Evolutionary conservation across 139 green algal genomes (phyloP).

Genomic region (Picochlorum sp.): DNA sequence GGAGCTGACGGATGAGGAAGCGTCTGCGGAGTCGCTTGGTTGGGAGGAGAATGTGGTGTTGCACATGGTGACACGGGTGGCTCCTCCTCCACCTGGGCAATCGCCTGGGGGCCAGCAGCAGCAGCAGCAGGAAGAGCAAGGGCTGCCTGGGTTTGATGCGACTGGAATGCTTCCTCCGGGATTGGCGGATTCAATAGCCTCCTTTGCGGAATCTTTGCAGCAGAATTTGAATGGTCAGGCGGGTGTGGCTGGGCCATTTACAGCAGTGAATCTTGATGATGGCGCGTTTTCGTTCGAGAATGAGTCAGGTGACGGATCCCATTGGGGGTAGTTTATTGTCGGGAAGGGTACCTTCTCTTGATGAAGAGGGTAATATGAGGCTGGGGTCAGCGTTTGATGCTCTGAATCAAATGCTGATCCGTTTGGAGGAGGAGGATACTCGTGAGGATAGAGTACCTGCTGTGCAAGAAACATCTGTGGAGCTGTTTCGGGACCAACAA

Average conservation of each 20-base stretch:
- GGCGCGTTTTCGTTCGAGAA: not conserved
- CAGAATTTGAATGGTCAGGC: not conserved
- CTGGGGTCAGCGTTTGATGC: constrained; percentile 1
- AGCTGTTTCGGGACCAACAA: not conserved
- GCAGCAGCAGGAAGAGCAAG: too few species aligned
- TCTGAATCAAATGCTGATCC: constrained; percentile 12
- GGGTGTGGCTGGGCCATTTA: not conserved
- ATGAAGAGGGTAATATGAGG: constrained; percentile 1
- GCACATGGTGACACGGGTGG: not conserved
- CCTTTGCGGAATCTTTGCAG: too few species aligned
- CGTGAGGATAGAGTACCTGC: not conserved
- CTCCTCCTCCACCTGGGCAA: not conserved
- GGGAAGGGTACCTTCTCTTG: not conserved
- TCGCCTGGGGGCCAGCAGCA: too few species aligned
- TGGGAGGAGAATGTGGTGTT: not conserved
- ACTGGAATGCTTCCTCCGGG: too few species aligned
- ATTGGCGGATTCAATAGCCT: too few species aligned
- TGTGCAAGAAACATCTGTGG: not conserved
- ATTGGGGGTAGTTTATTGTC: not conserved
- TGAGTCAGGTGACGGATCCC: not conserved
- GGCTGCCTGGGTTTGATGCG: too few species aligned
- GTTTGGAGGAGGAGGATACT: constrained; percentile 8
- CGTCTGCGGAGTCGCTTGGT: not conserved
- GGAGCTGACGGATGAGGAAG: not conserved
- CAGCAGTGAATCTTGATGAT: not conserved